Percentiles rank a stretch among this genome's conserved stretches.
These are phyloP conservation scores for Talaromyces islandicus DNA, from an alignment of 2,329 filamentous ascomycete genomes.

Conservation along the genomic window DNA sequence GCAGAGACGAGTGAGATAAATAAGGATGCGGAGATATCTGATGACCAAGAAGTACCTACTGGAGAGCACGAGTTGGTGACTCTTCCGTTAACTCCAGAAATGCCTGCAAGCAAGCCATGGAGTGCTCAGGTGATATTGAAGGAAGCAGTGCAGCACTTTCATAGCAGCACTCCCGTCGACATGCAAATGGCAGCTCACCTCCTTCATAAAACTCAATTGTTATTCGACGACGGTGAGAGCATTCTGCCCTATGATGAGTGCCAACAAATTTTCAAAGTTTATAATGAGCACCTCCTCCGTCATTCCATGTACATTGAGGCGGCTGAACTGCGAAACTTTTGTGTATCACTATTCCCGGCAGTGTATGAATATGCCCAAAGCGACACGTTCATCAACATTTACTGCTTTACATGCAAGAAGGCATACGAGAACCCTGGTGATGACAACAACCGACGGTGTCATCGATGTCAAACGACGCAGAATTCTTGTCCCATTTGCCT, in stretches of 20 bases:
- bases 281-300: slow-evolving; percentile 50
- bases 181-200: slow-evolving; percentile 37
- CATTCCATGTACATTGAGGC: slow-evolving; percentile 43
- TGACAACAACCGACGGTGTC: slow-evolving; percentile 47
- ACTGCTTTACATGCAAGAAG: slow-evolving; percentile 52
- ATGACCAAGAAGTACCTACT: slow-evolving; percentile 6
- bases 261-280: slow-evolving; percentile 51
- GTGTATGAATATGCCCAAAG: slow-evolving; percentile 53
- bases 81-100: slow-evolving; percentile 27
- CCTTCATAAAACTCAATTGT: slow-evolving; percentile 33
- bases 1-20: slow-evolving; percentile 29
- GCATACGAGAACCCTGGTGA: slow-evolving; percentile 47
- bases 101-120: slow-evolving; percentile 32
- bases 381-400: slow-evolving; percentile 49
- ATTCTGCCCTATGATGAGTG: slow-evolving; percentile 42
- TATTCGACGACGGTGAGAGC: slow-evolving; percentile 31
- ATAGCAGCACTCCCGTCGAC: slow-evolving; percentile 32
- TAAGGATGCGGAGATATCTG: background rate
- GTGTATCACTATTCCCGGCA: slow-evolving; percentile 50
- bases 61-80: slow-evolving; percentile 18
- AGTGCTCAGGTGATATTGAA: slow-evolving; percentile 32
- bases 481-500: slow-evolving; percentile 37
- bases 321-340: slow-evolving; percentile 50
- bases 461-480: slow-evolving; percentile 41
- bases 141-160: slow-evolving; percentile 35